phyloP scores from a whole-genome alignment of 169 alveolate genomes.

The Plasmodium inui region DNA sequence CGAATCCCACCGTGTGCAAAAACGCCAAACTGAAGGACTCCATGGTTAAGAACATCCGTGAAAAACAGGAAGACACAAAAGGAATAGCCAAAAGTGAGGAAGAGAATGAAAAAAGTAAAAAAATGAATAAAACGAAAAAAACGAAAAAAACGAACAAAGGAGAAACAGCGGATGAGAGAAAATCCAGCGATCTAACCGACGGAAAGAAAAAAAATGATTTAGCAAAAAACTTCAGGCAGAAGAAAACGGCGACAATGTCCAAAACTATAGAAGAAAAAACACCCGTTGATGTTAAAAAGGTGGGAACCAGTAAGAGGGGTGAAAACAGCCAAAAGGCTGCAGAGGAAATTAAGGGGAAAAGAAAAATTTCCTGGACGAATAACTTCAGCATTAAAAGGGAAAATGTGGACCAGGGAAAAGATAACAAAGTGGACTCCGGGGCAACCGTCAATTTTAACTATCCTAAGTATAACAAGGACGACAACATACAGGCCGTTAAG shows the following conservation, averaged over 20 bases:
- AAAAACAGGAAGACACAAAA: neutral
- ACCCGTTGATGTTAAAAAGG: neutral
- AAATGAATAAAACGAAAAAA: neutral
- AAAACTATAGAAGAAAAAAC: neutral
- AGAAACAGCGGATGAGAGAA: neutral
- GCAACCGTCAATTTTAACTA: neutral
- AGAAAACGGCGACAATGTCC: neutral
- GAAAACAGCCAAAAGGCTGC: neutral
- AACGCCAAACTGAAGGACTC: neutral
- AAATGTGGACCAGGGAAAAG: neutral
- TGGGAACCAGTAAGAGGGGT: neutral
- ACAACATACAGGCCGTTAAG: neutral
- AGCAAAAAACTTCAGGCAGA: neutral
- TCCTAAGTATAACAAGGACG: neutral
- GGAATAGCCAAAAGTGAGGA: conserved; percentile 7
- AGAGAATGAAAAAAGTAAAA: conserved; percentile 21
- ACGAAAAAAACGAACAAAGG: neutral
- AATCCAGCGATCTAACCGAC: neutral
- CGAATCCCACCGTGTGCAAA: neutral
- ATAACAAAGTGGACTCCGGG: neutral
- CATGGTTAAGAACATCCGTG: neutral
- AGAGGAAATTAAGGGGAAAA: conserved; percentile 5
- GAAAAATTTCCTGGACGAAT: too few species aligned
- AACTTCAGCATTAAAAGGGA: neutral
- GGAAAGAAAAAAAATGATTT: conserved; percentile 19